Evolutionary conservation across 1,139 yeast genomes (phyloP).

Genomic region (Suzukiozyma palmioleophila): DNA sequence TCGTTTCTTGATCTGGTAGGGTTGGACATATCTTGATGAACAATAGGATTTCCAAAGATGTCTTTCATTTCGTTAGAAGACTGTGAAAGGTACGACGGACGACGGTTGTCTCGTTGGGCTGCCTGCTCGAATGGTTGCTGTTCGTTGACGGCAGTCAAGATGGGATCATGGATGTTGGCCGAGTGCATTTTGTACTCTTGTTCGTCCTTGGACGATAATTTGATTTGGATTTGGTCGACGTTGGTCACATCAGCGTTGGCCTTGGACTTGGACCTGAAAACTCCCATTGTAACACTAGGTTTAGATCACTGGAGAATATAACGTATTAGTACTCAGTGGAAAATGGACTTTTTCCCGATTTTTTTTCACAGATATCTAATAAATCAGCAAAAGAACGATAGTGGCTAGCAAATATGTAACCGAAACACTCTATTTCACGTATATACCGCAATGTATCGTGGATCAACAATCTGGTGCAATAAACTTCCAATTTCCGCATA

Average conservation of each 20-base stretch:
- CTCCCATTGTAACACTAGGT: constrained; percentile 23
- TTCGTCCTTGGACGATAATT: constrained; percentile 28
- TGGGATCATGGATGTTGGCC: constrained; percentile 78
- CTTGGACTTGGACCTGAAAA: constrained; percentile 35
- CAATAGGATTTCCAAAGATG: constrained; percentile 76
- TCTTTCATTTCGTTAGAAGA: constrained; percentile 56
- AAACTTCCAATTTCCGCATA: too few species aligned
- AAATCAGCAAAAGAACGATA: too few species aligned
- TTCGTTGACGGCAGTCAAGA: constrained; percentile 85
- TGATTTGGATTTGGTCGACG: constrained; percentile 23
- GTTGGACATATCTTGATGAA: constrained; percentile 77
- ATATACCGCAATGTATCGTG: too few species aligned
- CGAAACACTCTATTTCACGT: too few species aligned
- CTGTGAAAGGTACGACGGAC: constrained; percentile 38
- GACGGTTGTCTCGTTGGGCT: constrained; percentile 32
- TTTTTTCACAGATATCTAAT: too few species aligned
- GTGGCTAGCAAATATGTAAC: too few species aligned
- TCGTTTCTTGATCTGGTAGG: constrained; percentile 92
- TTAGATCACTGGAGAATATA: too few species aligned
- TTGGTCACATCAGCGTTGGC: background rate
- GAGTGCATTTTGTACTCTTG: constrained; percentile 45
- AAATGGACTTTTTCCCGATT: too few species aligned
- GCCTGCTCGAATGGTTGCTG: constrained; percentile 93
- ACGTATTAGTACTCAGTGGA: too few species aligned
- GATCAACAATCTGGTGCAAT: too few species aligned